These are phyloP conservation scores for Schrenkiella parvula DNA, from an alignment of 345 rosid genomes.

Conservation along the genomic window DNA sequence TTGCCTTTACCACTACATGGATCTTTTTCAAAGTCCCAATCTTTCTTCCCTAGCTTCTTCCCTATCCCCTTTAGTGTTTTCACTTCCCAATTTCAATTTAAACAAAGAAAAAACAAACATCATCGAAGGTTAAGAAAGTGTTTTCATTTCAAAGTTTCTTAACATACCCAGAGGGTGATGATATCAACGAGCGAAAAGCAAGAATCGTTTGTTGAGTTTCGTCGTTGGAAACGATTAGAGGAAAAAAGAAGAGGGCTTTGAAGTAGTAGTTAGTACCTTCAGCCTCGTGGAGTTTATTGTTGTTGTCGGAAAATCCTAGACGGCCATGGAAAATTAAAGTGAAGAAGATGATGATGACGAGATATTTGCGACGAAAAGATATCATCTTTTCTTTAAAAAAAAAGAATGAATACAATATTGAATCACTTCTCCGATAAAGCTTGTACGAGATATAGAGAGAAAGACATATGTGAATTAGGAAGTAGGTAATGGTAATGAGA, in stretches of 20 bases:
- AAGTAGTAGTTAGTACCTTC: conserved; percentile 28
- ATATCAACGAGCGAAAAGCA: not conserved
- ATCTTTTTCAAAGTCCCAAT: conserved; percentile 66
- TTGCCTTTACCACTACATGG: conserved; percentile 76
- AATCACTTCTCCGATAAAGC: conserved; percentile 16
- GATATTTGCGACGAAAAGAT: not conserved
- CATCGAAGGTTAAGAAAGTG: not conserved
- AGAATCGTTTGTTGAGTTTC: not conserved
- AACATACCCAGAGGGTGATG: not conserved
- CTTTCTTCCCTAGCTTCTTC: conserved; percentile 58
- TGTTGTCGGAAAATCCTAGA: conserved; percentile 19
- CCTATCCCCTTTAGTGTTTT: conserved; percentile 59
- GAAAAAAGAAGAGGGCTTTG: not conserved
- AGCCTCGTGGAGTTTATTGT: conserved; percentile 19
- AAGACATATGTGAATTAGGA: not conserved
- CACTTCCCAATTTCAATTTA: conserved; percentile 40
- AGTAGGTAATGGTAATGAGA: conserved; percentile 15
- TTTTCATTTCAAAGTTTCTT: not conserved
- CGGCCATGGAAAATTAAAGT: not conserved
- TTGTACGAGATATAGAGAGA: conserved; percentile 21
- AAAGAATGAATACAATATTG: not conserved
- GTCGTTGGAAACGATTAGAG: not conserved
- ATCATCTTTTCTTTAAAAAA: not conserved
- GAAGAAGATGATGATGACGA: conserved; percentile 23
- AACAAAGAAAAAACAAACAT: not conserved